These are phyloP conservation scores for Ophiostoma ulmi DNA, from an alignment of 2,329 filamentous ascomycete genomes.

Conservation along the genomic window DNA sequence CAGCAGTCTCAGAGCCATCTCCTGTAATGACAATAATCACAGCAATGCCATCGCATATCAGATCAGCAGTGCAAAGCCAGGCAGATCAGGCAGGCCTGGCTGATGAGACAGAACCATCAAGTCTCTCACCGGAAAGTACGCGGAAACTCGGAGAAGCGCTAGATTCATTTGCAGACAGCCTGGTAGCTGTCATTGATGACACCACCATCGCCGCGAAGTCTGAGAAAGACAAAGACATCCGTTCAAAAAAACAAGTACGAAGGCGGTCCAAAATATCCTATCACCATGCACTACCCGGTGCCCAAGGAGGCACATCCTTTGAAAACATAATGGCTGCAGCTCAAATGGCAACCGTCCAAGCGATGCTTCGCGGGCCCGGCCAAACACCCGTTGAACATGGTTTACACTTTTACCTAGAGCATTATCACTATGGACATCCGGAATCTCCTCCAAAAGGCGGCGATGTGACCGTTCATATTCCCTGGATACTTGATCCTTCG, in stretches of 20 bases:
- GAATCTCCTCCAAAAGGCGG: constrained; percentile 42
- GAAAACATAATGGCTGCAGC: neutral
- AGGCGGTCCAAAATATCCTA: neutral
- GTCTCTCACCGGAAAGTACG: neutral
- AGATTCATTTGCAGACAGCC: neutral
- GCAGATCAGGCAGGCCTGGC: neutral
- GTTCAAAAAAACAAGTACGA: neutral
- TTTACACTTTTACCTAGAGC: constrained; percentile 47
- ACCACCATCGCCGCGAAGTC: neutral
- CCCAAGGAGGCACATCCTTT: neutral
- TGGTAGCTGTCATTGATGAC: neutral
- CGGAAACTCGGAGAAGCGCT: neutral
- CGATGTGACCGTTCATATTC: constrained; percentile 33
- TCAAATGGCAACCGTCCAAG: constrained; percentile 18
- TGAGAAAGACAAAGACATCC: neutral
- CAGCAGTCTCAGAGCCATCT: neutral
- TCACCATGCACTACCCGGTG: neutral
- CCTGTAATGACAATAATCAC: neutral
- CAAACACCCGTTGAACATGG: constrained; percentile 44
- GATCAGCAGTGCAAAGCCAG: neutral
- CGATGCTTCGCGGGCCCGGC: constrained; percentile 36
- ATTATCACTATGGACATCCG: constrained; percentile 48
- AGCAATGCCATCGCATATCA: neutral
- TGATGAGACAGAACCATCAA: neutral
- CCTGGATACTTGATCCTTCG: constrained; percentile 38